Conservation (phyloP, 2,329 filamentous ascomycete genomes). For the Tolypocladium endophyticum region DNA sequence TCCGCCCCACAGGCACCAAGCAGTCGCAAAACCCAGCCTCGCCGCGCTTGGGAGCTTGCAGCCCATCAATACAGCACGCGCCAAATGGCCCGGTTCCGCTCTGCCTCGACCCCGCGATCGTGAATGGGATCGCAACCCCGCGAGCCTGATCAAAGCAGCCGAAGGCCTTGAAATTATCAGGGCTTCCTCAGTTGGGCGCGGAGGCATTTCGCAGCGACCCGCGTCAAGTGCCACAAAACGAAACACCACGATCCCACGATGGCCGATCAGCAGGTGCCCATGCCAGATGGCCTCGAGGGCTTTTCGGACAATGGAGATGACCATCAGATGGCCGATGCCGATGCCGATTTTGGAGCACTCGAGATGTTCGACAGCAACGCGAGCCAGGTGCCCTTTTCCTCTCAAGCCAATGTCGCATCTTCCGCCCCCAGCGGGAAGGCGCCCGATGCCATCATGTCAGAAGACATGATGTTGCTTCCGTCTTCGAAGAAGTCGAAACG, state of each 20-base stretch:
- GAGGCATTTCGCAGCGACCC: not conserved
- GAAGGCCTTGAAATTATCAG: not conserved
- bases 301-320: constrained; percentile 13
- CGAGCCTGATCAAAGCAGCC: constrained; percentile 9
- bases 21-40: constrained; percentile 5
- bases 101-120: constrained; percentile 19
- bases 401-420: constrained; percentile 10
- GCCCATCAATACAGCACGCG: constrained; percentile 16
- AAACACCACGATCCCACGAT: not conserved
- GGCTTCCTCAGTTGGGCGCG: not conserved
- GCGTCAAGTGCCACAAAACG: constrained; percentile 8
- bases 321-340: constrained; percentile 10
- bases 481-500: constrained; percentile 17
- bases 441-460: constrained; percentile 19
- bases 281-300: constrained; percentile 12
- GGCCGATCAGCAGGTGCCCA: not conserved
- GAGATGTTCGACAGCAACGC: constrained; percentile 28
- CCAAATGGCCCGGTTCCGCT: constrained; percentile 21
- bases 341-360: constrained; percentile 23
- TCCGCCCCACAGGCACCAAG: constrained; percentile 16
- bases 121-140: constrained; percentile 17
- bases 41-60: not conserved
- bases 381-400: constrained; percentile 17
- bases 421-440: constrained; percentile 9
- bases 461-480: constrained; percentile 8